Base-by-base conservation (phyloP, 352 stramenopile species). In the Phytophthora tentaculata region DNA sequence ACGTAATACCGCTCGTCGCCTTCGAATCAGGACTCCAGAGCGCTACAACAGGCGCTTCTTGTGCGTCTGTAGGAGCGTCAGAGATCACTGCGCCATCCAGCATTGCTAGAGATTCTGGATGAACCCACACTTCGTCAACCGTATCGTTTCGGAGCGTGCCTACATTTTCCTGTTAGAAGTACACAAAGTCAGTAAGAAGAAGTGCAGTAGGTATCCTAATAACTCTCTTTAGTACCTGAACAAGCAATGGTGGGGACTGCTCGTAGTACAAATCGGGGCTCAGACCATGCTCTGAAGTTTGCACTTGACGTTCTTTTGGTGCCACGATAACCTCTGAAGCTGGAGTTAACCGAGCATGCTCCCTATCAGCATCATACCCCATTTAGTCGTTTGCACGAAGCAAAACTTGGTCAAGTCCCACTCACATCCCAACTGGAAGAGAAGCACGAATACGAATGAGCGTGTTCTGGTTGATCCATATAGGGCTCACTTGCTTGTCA, bases 401-500 rank as follows among this genome's bases (percentile, higher is more conserved):
- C 22, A 48, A n/a, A 26, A 19, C 45, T 4, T 22, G 17, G 9
- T 48, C 26, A 35, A 44, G 19, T 9, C 53, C 17, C 1, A 76
- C 84, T 57, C 75, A 95, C 87, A 92, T 83, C 70, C 86, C 84
- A 43, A 80, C 60, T 6, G 84, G 77, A 1, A 95, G 77, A 8
- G 77, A 79, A 20, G 79, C 79, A 5, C 77, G 72, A 28, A 95
- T 76, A 41, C 81, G 85, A 55, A 95, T 90, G 22, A 95, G 69
- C 17, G 86, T 83, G 67, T 91, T 88, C 49, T 91, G 79, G 39
- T 93, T 89, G 53, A 95, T 77, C 79, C 83, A 92, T 57, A 94
- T 92, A 4, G 90, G 88, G 55, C 77, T 91, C 58, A 94, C 77
- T 77, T 93, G 89, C 57, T 90, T 90, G 62, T 95, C 79, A 68